Evolutionary conservation across 371 early-diverging fungal species (phyloP).

Genomic region (Mucor irregularis): DNA sequence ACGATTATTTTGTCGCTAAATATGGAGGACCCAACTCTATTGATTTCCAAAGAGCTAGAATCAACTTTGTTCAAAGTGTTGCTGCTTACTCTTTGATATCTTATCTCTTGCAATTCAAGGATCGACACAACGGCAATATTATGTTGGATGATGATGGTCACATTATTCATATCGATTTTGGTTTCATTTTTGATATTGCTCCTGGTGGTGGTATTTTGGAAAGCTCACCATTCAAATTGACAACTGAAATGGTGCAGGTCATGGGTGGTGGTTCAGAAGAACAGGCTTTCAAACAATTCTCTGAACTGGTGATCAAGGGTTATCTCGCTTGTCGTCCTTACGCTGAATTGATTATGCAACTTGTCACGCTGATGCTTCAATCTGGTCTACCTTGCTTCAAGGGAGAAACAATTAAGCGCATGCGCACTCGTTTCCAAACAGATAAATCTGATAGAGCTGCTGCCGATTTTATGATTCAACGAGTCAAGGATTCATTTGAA

Average conservation of each 20-base stretch:
- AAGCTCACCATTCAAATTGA: constrained; percentile 97
- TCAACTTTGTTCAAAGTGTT: constrained; percentile 93
- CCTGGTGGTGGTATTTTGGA: constrained; percentile 99
- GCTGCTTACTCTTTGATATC: constrained; percentile 98
- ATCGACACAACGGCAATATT: constrained; percentile 99
- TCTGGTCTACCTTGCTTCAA: constrained; percentile 98
- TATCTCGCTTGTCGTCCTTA: constrained; percentile 92
- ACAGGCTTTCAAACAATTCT: constrained; percentile 85
- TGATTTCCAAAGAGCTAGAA: constrained; percentile 89
- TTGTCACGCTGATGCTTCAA: constrained; percentile 92
- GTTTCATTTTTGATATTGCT: constrained; percentile 98
- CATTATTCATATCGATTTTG: constrained; percentile 99
- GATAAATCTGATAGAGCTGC: constrained; percentile 91
- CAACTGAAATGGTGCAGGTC: constrained; percentile 96
- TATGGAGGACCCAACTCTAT: constrained; percentile 94
- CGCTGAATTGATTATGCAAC: constrained; percentile 90
- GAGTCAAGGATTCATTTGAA: constrained; percentile 90
- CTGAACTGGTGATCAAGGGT: constrained; percentile 91
- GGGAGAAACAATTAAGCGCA: constrained; percentile 84
- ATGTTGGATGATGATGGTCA: constrained; percentile 98
- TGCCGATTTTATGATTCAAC: constrained; percentile 91
- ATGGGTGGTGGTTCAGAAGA: constrained; percentile 89
- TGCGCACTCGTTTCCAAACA: constrained; percentile 90
- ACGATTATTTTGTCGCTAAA: constrained; percentile 93
- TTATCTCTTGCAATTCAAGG: constrained; percentile 97